Base-by-base conservation (phyloP, 305 asterid genomes). In the Solanum hybrid region DNA sequence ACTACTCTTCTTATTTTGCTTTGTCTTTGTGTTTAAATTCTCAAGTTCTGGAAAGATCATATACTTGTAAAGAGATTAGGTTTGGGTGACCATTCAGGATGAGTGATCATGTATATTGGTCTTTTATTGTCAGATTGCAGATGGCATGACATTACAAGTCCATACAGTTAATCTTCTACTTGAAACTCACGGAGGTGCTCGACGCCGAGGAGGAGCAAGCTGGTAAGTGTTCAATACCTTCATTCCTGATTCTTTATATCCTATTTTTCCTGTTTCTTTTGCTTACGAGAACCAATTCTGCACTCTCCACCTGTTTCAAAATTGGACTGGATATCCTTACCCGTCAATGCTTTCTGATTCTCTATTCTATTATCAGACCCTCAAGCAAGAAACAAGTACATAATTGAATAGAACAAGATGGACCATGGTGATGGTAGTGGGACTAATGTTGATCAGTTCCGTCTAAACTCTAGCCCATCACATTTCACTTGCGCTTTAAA, bases 141-240 rank as follows among this genome's bases (percentile, higher is more conserved):
- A 98, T 94, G 99, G 99, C 90, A 98, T 97, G 98, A 97, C 99
- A 57, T 36, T 98, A 91, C 94, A 98, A 94, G 96, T 98, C 81
- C 94, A 89, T 86, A 97, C 96, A 36, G 98, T 98, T 81, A 98
- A 98, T 93, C 98, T 98, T 87, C 92, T 98, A 89, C 98, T 98
- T 91, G 99, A 97, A 95, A 95, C 99, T 90, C 99, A 97, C 87
- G 99, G 99, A 87, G 97, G 99, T 92, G 97, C 95, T 91, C 94
- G 95, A 90, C 95, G 57, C 33, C 92, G 93, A 92, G 99, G 98
- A 92, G 99, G 98, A 94, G 96, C 99, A 93, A 94, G 98, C 93
- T 97, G 99, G 99, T 97, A 97, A 91, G 68, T 92, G 89, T 89
- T 92, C 87, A 86, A 82, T 86, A 81, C 92, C 90, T 92, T 91